Percentiles rank a stretch among this genome's conserved stretches.
Evolutionary conservation across 2,329 filamentous ascomycete species (phyloP).

Genomic region (Cryphonectria japonica): DNA sequence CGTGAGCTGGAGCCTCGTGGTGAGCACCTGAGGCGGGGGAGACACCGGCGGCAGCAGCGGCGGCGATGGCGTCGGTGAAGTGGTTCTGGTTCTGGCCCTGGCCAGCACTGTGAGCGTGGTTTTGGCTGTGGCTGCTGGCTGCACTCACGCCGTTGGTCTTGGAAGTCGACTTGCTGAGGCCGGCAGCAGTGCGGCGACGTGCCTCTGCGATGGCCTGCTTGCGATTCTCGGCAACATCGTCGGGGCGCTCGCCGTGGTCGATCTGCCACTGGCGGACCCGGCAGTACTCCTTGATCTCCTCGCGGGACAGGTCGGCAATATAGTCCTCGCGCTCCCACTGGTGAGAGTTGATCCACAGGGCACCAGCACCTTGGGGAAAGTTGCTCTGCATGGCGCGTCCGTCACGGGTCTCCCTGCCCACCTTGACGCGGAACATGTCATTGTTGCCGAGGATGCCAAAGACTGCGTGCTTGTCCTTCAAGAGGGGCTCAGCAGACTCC

Average conservation of each 20-base stretch:
- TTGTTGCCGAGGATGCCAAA: constrained; percentile 65
- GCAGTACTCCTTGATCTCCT: constrained; percentile 67
- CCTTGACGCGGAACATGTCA: constrained; percentile 68
- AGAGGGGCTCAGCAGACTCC: constrained; percentile 52
- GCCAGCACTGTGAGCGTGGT: neutral
- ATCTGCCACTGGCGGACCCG: constrained; percentile 63
- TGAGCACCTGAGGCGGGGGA: too few relatives aligned
- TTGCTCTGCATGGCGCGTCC: constrained; percentile 62
- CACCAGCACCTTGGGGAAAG: constrained; percentile 63
- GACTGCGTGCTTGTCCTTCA: constrained; percentile 62
- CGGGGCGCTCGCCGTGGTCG: constrained; percentile 54
- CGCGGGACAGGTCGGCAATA: constrained; percentile 52
- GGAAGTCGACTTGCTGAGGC: constrained; percentile 33
- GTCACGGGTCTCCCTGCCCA: constrained; percentile 63
- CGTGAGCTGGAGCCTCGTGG: constrained; percentile 37
- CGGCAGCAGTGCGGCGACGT: constrained; percentile 45
- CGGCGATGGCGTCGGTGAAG: constrained; percentile 16
- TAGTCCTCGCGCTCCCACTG: constrained; percentile 63
- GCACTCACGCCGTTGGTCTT: constrained; percentile 24
- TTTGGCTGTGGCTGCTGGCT: neutral
- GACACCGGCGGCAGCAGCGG: neutral
- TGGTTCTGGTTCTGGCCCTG: neutral
- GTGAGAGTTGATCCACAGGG: constrained; percentile 65
- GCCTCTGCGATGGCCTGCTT: constrained; percentile 56
- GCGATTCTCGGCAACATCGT: constrained; percentile 55